Base-by-base conservation (phyloP, 176 grass and related monocot species). In the Secale cereale region DNA sequence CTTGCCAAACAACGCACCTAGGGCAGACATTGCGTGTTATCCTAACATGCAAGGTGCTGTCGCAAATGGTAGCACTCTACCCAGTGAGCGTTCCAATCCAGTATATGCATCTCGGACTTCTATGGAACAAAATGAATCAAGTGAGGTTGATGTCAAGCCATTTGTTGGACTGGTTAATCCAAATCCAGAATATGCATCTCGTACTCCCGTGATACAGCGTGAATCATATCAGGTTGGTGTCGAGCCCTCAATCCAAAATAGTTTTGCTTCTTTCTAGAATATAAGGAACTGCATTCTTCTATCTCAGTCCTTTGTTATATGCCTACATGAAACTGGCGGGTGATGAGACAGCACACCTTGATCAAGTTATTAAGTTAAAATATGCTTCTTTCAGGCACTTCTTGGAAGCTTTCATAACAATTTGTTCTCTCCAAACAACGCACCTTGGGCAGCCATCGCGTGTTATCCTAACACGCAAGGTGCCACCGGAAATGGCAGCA, bases 311-410 rank as follows among this genome's bases (percentile, higher is more conserved):
- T 19, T 17, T 64, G 52, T 23, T 83, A 32, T 69, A 27, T 75
- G 7, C 35, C 20, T 76, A 16, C 22, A 45, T 84, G 56, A 23
- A 19, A 30, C 23, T 40, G 45, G 56, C n/a, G 63, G 33, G 11
- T 65, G 70, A 39, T 74, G 45, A 4, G 3, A 22, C 48, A 52
- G 48, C 4, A 57, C 0, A 28, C 59, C 20, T n/a, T 57, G 78
- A 19, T 40, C 40, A 10, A 72, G 26, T 45, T 72, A 39, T 52
- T 19, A 52, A 52, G 48, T 52, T 52, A 19, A 52, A 52, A 19
- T 85, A 0, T 79, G 67, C 33, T 78, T 69, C 46, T 80, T 84
- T 70, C 80, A 87, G 89, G 89, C 61, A 62, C 79, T 87, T 80
- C 48, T 91, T 76, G 81, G 85, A 69, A 84, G 80, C 68, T 91